phyloP scores from a whole-genome alignment of 2,329 filamentous ascomycete species.

The Stemphylium lycopersici region DNA sequence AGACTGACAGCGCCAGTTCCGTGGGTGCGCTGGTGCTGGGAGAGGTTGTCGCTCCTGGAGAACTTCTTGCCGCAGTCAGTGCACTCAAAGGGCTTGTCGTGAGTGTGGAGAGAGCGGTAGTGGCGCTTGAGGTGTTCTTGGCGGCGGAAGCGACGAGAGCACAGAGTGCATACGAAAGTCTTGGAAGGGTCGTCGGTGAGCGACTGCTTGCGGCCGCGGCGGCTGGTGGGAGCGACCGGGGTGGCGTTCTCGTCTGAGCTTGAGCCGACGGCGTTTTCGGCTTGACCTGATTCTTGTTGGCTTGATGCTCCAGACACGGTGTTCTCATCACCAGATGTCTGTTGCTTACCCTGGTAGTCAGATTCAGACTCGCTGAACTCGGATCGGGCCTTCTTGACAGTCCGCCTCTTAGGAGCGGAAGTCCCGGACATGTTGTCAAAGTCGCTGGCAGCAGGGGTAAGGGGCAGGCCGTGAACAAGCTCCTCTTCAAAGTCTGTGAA shows the following conservation, averaged over 20 bases:
- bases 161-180: conserved; percentile 96
- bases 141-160: conserved; percentile 94
- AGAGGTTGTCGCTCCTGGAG: conserved; percentile 95
- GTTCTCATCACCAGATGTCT: conserved; percentile 42
- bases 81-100: conserved; percentile 98
- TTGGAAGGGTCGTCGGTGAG: conserved; percentile 97
- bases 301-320: conserved; percentile 45
- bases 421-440: conserved; percentile 39
- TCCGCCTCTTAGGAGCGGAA: conserved; percentile 34
- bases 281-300: conserved; percentile 44
- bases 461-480: conserved; percentile 65
- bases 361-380: conserved; percentile 46
- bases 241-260: conserved; percentile 51
- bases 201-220: conserved; percentile 97
- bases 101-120: conserved; percentile 96
- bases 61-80: conserved; percentile 99
- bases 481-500: conserved; percentile 77
- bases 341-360: conserved; percentile 44
- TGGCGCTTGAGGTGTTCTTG: conserved; percentile 99
- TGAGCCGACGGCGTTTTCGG: conserved; percentile 55
- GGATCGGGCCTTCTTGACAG: conserved; percentile 35
- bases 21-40: conserved; percentile 94
- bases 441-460: conserved; percentile 66
- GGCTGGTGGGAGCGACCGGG: conserved; percentile 65
- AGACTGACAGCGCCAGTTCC: conserved; percentile 89